Conservation (phyloP, 1,284 basidiomycete genomes). For the Heliocybe sulcata region DNA sequence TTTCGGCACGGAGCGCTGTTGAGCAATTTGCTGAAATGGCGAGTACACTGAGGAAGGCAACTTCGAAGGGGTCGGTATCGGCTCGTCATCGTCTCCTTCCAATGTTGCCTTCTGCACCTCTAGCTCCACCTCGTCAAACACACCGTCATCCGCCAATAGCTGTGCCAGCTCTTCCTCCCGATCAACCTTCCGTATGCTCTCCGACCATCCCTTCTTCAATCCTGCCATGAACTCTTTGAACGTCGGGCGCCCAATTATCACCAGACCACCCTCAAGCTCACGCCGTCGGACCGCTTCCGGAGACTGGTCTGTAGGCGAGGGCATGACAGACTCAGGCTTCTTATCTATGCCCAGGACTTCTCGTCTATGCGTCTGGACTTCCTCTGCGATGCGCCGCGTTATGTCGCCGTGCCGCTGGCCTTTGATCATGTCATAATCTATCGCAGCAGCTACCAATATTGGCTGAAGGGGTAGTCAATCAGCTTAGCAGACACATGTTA, state of each 20-base stretch:
- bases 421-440: constrained; percentile 85
- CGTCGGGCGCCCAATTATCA: constrained; percentile 87
- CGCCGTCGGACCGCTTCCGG: constrained; percentile 50
- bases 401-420: constrained; percentile 86
- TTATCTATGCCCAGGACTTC: constrained; percentile 56
- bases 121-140: constrained; percentile 63
- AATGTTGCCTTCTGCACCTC: constrained; percentile 21
- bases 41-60: constrained; percentile 35
- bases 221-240: constrained; percentile 95
- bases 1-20: constrained; percentile 15
- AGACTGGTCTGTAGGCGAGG: constrained; percentile 51
- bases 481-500: constrained; percentile 5
- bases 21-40: constrained; percentile 23
- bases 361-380: constrained; percentile 62
- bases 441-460: constrained; percentile 86
- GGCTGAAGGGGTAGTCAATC: constrained; percentile 47
- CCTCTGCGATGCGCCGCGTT: constrained; percentile 65
- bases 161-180: constrained; percentile 71
- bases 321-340: constrained; percentile 31
- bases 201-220: constrained; percentile 81
- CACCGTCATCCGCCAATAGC: constrained; percentile 64
- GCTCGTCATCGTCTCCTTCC: constrained; percentile 24
- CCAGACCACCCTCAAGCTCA: constrained; percentile 75
- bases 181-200: constrained; percentile 62
- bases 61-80: constrained; percentile 31